Evolutionary conservation across 78 protist species (phyloP), one percentile per base, ranked within the genome.

Genomic region (Paulinella micropora): DNA sequence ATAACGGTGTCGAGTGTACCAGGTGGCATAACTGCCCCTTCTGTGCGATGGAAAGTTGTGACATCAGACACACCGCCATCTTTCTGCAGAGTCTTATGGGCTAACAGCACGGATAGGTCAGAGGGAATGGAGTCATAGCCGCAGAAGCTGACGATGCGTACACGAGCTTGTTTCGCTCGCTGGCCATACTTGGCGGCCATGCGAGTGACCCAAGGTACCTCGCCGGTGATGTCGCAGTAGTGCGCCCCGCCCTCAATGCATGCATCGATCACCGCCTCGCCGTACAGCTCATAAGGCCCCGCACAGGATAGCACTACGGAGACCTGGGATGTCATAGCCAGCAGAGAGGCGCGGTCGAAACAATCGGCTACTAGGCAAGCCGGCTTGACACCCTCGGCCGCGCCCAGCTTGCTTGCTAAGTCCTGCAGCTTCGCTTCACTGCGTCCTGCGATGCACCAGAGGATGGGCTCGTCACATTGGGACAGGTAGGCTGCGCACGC

Each of bases 191-290:
- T 37, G 35, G 41, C 86, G 28, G 26, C 2, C 86, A 83, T 83
- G 31, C 0, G 37, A 34, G 64, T 31, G 64, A 83, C 86, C 86
- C 86, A 83, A 1, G 0, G 26, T 51, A 83, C 15, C 51, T 83
- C 86, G 28, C 86, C 86, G 9, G 86, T 83, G 64, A 83, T 83
- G 86, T 83, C 86, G 34, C 28, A 39, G 0, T 38, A 83, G 86
- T 83, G 86, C 35, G 86, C 26, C 0, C 34, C 31, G 15, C 0
- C 86, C 34, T 0, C 86, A 23, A 83, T 0, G 51, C 86, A 83
- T 34, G 86, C 86, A 2, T 1, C 35, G 1, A 83, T 4, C 36
- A 83, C 64, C 2, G 64, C 37, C 86, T 83, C 86, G 31, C 86
- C 86, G 35, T 29, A 31, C 1, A 0, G 0, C 1, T 31, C 0